Evolutionary conservation across 1,284 basidiomycete genomes (phyloP).

Genomic region (Ganoderma meredithae): DNA sequence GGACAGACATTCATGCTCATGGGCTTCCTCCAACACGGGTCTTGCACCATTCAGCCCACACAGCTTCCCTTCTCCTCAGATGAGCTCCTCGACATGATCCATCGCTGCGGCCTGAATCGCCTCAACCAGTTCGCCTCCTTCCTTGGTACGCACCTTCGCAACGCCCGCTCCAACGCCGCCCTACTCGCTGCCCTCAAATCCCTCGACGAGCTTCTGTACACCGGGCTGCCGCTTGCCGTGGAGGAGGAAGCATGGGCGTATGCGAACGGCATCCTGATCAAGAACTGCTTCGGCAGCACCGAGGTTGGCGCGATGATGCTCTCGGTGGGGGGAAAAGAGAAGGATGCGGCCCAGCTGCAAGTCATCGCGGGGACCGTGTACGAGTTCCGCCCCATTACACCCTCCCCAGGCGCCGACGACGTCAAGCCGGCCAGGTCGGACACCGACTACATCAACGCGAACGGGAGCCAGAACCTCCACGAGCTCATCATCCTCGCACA

Average conservation of each 20-base stretch:
- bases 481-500: slow-evolving; percentile 71
- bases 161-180: slow-evolving; percentile 63
- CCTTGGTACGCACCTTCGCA: slow-evolving; percentile 66
- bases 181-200: slow-evolving; percentile 59
- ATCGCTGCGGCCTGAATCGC: slow-evolving; percentile 67
- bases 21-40: slow-evolving; percentile 41
- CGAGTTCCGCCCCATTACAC: slow-evolving; percentile 62
- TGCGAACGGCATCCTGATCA: slow-evolving; percentile 61
- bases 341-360: slow-evolving; percentile 49
- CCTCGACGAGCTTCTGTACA: slow-evolving; percentile 42
- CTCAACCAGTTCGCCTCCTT: slow-evolving; percentile 76
- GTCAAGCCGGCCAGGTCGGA: slow-evolving; percentile 43
- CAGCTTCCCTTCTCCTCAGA: slow-evolving; percentile 40
- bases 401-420: slow-evolving; percentile 27
- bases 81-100: slow-evolving; percentile 41
- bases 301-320: slow-evolving; percentile 75
- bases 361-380: slow-evolving; percentile 64
- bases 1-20: slow-evolving; percentile 43
- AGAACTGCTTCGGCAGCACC: slow-evolving; percentile 79
- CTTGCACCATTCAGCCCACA: slow-evolving; percentile 44
- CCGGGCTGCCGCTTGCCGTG: slow-evolving; percentile 36
- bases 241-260: slow-evolving; percentile 64
- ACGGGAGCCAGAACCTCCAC: slow-evolving; percentile 49
- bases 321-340: slow-evolving; percentile 56
- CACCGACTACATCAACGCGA: slow-evolving; percentile 56